Evolutionary conservation across 768 basidiomycete genomes (phyloP).

Genomic region (Pulveroboletus frians): DNA sequence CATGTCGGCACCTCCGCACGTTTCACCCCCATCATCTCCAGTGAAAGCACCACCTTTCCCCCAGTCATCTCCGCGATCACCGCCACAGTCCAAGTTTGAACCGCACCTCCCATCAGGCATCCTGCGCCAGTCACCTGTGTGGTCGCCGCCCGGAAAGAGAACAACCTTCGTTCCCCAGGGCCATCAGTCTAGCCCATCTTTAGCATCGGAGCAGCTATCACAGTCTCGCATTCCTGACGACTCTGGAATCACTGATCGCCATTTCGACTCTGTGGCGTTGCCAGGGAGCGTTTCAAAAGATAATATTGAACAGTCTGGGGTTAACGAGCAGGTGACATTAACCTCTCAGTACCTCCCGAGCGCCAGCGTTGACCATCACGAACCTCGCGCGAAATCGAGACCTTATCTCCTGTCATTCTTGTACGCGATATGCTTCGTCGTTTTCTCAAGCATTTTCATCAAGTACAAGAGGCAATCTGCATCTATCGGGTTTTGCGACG

Average conservation of each 20-base stretch:
- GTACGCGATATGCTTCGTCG: conserved; percentile 32
- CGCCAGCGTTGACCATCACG: conserved; percentile 20
- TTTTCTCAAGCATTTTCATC: conserved; percentile 32
- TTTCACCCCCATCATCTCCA: conserved; percentile 41
- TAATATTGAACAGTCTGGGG: conserved; percentile 12
- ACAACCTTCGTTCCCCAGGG: conserved; percentile 12
- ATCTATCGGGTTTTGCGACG: conserved; percentile 72
- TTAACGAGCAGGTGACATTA: conserved; percentile 25
- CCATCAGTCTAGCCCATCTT: conserved; percentile 17
- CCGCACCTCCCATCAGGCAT: conserved; percentile 44
- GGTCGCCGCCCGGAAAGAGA: conserved; percentile 12
- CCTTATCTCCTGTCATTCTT: conserved; percentile 42
- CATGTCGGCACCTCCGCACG: conserved; percentile 63
- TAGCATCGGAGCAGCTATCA: conserved; percentile 8
- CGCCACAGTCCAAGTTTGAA: conserved; percentile 53
- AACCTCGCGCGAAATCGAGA: conserved; percentile 13
- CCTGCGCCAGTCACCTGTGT: conserved; percentile 26
- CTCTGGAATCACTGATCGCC: background rate
- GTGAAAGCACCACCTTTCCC: conserved; percentile 23
- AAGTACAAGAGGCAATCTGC: conserved; percentile 66
- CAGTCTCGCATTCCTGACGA: conserved; percentile 3
- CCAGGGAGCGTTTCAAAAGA: conserved; percentile 21
- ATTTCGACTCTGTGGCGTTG: conserved; percentile 1
- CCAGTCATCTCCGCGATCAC: conserved; percentile 32
- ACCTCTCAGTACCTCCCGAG: conserved; percentile 38